These are phyloP conservation scores for Metschnikowia lunata DNA, from an alignment of 805 yeast genomes.

Conservation along the genomic window DNA sequence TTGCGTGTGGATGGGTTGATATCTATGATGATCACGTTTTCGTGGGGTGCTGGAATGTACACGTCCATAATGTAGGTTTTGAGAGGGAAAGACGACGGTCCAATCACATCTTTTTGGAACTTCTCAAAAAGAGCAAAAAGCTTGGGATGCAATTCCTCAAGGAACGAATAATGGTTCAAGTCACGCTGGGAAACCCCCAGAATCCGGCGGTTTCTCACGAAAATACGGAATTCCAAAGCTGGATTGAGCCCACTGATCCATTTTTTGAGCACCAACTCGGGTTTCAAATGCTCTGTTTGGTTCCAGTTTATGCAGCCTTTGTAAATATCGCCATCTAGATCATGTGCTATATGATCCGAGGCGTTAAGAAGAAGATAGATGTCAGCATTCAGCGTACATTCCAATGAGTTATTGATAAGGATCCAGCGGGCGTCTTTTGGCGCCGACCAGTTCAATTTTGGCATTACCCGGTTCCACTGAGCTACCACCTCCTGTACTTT, in stretches of 20 bases:
- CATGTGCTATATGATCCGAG: slow-evolving; percentile 85
- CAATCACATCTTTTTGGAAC: slow-evolving; percentile 48
- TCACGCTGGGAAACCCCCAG: slow-evolving; percentile 84
- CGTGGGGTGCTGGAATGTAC: slow-evolving; percentile 73
- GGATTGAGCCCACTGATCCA: slow-evolving; percentile 79
- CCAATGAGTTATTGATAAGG: slow-evolving; percentile 66
- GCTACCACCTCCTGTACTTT: slow-evolving; percentile 46
- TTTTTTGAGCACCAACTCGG: slow-evolving; percentile 71
- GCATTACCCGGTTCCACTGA: slow-evolving; percentile 60
- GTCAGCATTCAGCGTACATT: slow-evolving; percentile 69
- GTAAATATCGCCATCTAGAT: slow-evolving; percentile 62
- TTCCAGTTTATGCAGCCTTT: slow-evolving; percentile 37
- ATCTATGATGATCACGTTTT: slow-evolving; percentile 68
- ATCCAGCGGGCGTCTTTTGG: slow-evolving; percentile 97
- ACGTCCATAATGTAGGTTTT: slow-evolving; percentile 65
- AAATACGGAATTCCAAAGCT: slow-evolving; percentile 86
- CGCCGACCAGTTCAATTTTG: slow-evolving; percentile 95
- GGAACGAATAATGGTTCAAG: slow-evolving; percentile 71
- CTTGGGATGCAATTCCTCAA: slow-evolving; percentile 47
- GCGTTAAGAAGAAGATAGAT: slow-evolving; percentile 77
- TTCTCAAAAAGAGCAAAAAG: slow-evolving; percentile 46
- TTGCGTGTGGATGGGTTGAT: slow-evolving; percentile 79
- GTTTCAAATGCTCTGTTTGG: slow-evolving; percentile 25
- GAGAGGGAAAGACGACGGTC: slow-evolving; percentile 21
- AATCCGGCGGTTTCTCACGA: slow-evolving; percentile 59